These are phyloP conservation scores for Chrysoporthe cubensis DNA, from an alignment of 2,329 filamentous ascomycete genomes.

Conservation along the genomic window DNA sequence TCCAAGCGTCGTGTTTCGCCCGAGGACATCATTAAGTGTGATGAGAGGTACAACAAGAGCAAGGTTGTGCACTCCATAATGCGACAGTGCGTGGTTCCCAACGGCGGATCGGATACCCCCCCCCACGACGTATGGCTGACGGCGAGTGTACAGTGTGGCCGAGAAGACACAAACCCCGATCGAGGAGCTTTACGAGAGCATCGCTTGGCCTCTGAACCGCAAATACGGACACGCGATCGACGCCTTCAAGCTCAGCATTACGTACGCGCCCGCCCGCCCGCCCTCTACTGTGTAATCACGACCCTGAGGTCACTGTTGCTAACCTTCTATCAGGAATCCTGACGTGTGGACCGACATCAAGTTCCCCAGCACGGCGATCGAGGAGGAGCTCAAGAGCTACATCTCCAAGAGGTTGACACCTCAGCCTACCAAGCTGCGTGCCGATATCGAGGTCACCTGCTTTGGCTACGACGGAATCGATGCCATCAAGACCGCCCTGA, in stretches of 20 bases:
- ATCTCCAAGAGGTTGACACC: constrained; percentile 97
- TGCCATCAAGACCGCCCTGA: constrained; percentile 90
- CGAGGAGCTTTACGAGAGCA: constrained; percentile 89
- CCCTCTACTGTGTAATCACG: not conserved
- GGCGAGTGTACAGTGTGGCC: constrained; percentile 66
- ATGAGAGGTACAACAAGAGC: constrained; percentile 99
- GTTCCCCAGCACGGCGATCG: constrained; percentile 84
- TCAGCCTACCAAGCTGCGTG: constrained; percentile 97
- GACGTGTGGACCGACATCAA: constrained; percentile 93
- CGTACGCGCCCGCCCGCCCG: constrained; percentile 53
- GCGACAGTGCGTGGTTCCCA: constrained; percentile 57
- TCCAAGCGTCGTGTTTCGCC: constrained; percentile 97
- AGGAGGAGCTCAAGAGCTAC: constrained; percentile 89
- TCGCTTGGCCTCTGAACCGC: constrained; percentile 97
- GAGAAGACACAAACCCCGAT: constrained; percentile 97
- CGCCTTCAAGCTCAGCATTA: constrained; percentile 98
- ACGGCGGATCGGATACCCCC: not conserved
- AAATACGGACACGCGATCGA: constrained; percentile 97
- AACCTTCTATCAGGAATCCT: constrained; percentile 67
- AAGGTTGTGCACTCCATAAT: constrained; percentile 99
- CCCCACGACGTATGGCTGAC: not conserved
- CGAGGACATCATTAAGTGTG: constrained; percentile 97
- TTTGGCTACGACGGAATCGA: constrained; percentile 98
- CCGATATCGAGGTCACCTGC: constrained; percentile 95
- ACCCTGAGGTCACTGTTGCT: not conserved